Percentiles rank a stretch among this genome's conserved stretches.
phyloP scores from a whole-genome alignment of 306 rosid species.

The Quercus engelmannii region DNA sequence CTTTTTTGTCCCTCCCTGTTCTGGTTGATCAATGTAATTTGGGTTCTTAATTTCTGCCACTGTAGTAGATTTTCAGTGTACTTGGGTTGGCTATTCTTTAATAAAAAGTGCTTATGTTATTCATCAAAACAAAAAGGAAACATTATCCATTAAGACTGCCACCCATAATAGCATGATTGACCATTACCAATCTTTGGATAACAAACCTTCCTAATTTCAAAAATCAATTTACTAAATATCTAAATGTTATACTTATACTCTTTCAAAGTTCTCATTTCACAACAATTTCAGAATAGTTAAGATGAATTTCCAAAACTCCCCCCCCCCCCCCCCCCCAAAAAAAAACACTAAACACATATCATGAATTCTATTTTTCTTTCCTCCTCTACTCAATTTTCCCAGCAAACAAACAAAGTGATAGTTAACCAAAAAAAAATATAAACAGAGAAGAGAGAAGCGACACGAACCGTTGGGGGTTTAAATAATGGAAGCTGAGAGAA shows the following conservation, averaged over 20 bases:
- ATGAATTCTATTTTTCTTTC: neutral
- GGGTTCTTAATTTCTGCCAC: no score
- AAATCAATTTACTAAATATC: no score
- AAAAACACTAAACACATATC: neutral
- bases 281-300: neutral
- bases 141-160: neutral
- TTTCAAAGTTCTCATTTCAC: neutral
- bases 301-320: neutral
- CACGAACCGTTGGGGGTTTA: conserved; percentile 15
- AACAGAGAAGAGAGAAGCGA: neutral
- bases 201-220: no score
- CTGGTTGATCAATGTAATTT: no score
- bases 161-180: neutral
- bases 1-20: no score
- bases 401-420: neutral
- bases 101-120: no score
- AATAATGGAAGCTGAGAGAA: neutral
- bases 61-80: no score
- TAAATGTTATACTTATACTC: no score
- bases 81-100: no score
- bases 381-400: neutral
- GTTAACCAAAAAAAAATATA: no score
- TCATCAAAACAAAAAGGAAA: neutral
- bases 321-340: neutral
- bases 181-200: no score